Evolutionary conservation across 805 yeast species (phyloP).

Genomic region (Jamesozyma gamospora): DNA sequence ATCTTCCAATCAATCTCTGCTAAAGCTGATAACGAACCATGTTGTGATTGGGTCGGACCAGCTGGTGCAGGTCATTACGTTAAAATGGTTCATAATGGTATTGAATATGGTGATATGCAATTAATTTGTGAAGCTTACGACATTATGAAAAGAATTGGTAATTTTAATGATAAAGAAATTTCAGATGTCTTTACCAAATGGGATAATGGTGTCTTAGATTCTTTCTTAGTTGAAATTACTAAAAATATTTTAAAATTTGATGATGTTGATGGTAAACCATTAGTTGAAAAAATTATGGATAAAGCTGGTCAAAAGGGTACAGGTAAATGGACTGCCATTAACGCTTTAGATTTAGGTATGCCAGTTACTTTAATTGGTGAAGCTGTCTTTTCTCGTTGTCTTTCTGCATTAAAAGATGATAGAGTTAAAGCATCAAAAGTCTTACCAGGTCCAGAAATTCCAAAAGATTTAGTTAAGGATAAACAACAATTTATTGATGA

Average conservation of each 20-base stretch:
- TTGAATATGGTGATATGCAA: constrained; percentile 99
- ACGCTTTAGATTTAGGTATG: constrained; percentile 94
- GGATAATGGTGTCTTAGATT: constrained; percentile 97
- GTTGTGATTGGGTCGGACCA: constrained; percentile 99
- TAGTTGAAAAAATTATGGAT: constrained; percentile 94
- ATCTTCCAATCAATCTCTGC: constrained; percentile 96
- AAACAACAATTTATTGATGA: constrained; percentile 78
- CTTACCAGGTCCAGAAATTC: constrained; percentile 68
- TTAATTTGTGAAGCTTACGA: constrained; percentile 97
- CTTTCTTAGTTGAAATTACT: constrained; percentile 93
- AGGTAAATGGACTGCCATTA: constrained; percentile 99
- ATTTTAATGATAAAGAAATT: constrained; percentile 81
- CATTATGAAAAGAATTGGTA: constrained; percentile 87
- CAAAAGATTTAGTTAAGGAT: constrained; percentile 58
- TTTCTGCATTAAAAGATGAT: constrained; percentile 86
- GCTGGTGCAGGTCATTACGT: constrained; percentile 99
- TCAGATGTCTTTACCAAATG: constrained; percentile 84
- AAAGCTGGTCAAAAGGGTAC: constrained; percentile 99
- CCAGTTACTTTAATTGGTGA: constrained; percentile 98
- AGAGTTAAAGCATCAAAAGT: constrained; percentile 76
- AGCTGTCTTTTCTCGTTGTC: constrained; percentile 94
- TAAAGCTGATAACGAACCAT: constrained; percentile 96
- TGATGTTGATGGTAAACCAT: constrained; percentile 84
- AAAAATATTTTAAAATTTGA: constrained; percentile 86
- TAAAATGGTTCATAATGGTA: constrained; percentile 99